Base-by-base conservation (phyloP, 306 rosid species). In the Trifolium fragiferum region DNA sequence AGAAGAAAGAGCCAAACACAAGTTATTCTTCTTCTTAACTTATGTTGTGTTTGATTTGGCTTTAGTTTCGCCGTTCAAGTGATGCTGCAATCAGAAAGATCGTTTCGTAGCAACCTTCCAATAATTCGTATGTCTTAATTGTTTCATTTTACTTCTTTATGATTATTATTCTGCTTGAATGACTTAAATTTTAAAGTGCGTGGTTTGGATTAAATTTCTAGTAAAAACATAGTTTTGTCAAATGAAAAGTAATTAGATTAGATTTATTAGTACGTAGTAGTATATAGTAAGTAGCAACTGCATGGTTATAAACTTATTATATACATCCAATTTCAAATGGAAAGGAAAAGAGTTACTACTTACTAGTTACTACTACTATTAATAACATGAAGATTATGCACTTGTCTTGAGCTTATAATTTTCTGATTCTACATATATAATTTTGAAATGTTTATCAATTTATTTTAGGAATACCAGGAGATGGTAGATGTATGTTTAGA, bases 401-500 rank as follows among this genome's bases (percentile, higher is more conserved):
- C 19, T 1, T 27, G 20, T 8, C 10, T 76, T 76, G 66, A 68
- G 40, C 41, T 20, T 44, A 8, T 60, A 41, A 3, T 11, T 78
- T 70, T 35, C 10, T 19, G 6, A 51, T 49, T 51, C 3, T 38
- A 25, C 0, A 25, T 25, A 25, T 25, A 2, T 70, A 32, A 50
- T 20, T 66, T 54, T 44, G 68, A 20, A 10, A 3, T 55, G 61
- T 77, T 73, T 77, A 51, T 19, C 69, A 60, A 44, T 25, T 72
- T 61, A 51, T 33, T 41, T 23, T 77, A 93, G 98, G 87, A 20
- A 86, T 93, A 71, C 85, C 87, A 13, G 96, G 97, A 59, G 98
- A 93, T 63, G 98, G 97, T 65, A 89, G 98, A 78, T 93, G 98
- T 73, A 73, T 93, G 85, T 93, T 93, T 72, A 86, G 98, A 66